These are phyloP conservation scores for Prinsepia uniflora DNA, from an alignment of 306 rosid genomes.

Conservation along the genomic window DNA sequence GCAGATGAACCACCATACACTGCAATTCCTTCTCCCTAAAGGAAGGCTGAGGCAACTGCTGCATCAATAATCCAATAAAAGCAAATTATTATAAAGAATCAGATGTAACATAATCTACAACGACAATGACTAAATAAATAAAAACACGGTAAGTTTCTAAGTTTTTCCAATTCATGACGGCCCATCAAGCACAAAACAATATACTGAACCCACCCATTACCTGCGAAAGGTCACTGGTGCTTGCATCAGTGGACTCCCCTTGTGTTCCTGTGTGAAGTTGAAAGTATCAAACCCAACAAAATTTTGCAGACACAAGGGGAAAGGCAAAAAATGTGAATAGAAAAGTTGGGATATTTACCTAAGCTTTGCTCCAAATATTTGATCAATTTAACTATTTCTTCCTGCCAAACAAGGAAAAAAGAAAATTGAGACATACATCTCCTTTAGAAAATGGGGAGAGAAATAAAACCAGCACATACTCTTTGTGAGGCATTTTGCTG, in stretches of 20 bases:
- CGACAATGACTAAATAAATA: neutral
- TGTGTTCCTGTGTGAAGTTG: conserved; percentile 53
- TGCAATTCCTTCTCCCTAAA: conserved; percentile 66
- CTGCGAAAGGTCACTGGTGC: conserved; percentile 58
- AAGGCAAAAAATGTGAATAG: conserved; percentile 10
- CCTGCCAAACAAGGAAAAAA: conserved; percentile 48
- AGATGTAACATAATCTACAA: neutral
- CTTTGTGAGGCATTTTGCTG: conserved; percentile 79
- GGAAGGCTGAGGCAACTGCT: conserved; percentile 63
- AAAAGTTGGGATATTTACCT: conserved; percentile 49
- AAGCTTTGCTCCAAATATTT: conserved; percentile 69
- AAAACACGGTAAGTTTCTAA: neutral
- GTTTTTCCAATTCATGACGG: neutral
- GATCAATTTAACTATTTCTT: conserved; percentile 75
- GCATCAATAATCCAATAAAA: conserved; percentile 18
- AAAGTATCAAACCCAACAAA: conserved; percentile 33
- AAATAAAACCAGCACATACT: conserved; percentile 38
- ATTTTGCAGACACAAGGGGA: conserved; percentile 3
- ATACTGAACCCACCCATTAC: conserved; percentile 29
- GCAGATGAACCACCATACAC: conserved; percentile 58
- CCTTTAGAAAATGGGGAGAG: neutral
- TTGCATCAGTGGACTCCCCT: conserved; percentile 53
- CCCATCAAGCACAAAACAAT: neutral
- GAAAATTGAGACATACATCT: conserved; percentile 18
- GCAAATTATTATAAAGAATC: neutral